These are phyloP conservation scores for Plasmodium cynomolgi DNA, from an alignment of 169 alveolate species.

Conservation along the genomic window DNA sequence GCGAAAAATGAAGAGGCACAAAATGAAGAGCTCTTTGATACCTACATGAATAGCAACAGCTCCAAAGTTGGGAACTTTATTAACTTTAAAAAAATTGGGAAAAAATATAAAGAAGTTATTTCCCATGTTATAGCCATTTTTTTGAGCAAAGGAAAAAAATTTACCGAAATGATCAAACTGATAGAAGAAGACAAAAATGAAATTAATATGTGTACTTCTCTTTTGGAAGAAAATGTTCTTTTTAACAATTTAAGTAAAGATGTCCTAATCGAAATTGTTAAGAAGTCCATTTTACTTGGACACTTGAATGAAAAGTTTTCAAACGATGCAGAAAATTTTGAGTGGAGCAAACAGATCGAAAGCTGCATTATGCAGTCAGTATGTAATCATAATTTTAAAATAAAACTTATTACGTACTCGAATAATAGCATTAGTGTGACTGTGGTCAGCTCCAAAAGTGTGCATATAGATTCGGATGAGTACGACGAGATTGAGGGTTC, in stretches of 20 bases:
- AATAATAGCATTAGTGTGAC: constrained; percentile 44
- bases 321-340: constrained; percentile 51
- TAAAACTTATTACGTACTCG: constrained; percentile 15
- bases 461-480: constrained; percentile 10
- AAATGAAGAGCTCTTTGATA: constrained; percentile 59
- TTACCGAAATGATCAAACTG: constrained; percentile 25
- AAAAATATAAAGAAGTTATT: constrained; percentile 67
- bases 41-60: constrained; percentile 37
- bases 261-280: constrained; percentile 23
- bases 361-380: constrained; percentile 5
- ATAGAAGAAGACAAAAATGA: constrained; percentile 23
- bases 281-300: constrained; percentile 54
- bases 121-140: constrained; percentile 28
- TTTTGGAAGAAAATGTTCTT: constrained; percentile 11
- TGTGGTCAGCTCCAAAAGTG: constrained; percentile 3
- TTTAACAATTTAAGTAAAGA: constrained; percentile 41
- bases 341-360: constrained; percentile 44
- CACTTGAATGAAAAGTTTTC: constrained; percentile 53
- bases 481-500: constrained; percentile 43
- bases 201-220: background rate
- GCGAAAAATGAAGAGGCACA: constrained; percentile 51
- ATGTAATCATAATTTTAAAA: constrained; percentile 17
- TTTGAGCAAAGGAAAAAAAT: constrained; percentile 17
- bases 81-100: constrained; percentile 67
- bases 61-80: constrained; percentile 23